phyloP scores from a whole-genome alignment of 192 early-diverging fungal genomes.

The Coemansia sp. region DNA sequence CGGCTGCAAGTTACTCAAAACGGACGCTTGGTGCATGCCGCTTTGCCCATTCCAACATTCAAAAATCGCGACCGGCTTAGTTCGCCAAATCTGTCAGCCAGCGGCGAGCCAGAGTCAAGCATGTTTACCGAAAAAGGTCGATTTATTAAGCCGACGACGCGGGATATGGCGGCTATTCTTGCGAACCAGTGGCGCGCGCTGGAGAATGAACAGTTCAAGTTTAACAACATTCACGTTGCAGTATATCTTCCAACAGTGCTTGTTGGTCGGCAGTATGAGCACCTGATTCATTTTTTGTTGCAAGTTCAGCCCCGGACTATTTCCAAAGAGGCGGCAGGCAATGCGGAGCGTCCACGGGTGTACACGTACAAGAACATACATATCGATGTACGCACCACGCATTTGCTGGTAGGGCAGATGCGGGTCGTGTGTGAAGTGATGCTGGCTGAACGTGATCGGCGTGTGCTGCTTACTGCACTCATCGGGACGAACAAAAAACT shows the following conservation, averaged over 20 bases:
- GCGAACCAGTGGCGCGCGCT: constrained; percentile 31
- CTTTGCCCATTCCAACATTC: neutral
- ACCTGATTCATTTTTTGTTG: constrained; percentile 33
- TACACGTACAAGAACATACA: constrained; percentile 26
- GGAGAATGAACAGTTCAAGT: constrained; percentile 34
- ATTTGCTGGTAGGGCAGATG: constrained; percentile 21
- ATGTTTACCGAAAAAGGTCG: constrained; percentile 5
- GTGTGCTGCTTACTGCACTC: constrained; percentile 31
- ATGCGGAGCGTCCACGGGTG: neutral
- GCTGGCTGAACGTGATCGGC: constrained; percentile 26
- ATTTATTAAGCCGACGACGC: constrained; percentile 8
- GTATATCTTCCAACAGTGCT: constrained; percentile 48
- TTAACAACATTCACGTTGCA: constrained; percentile 46
- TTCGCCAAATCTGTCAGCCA: neutral
- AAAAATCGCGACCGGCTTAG: neutral
- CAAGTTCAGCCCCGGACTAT: constrained; percentile 21
- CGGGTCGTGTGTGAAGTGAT: constrained; percentile 15
- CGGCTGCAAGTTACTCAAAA: neutral
- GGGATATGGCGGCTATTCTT: constrained; percentile 26
- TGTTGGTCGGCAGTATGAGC: constrained; percentile 37
- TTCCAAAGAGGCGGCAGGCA: neutral
- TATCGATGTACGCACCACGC: constrained; percentile 13
- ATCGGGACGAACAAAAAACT: constrained; percentile 10
- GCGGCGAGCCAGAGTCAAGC: neutral
- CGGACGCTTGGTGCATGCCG: neutral